A percentile compares a stretch with the other conserved stretches of the same genome.
phyloP scores from a whole-genome alignment of 805 yeast genomes.

The Kregervanrija pseudodelftensis region DNA sequence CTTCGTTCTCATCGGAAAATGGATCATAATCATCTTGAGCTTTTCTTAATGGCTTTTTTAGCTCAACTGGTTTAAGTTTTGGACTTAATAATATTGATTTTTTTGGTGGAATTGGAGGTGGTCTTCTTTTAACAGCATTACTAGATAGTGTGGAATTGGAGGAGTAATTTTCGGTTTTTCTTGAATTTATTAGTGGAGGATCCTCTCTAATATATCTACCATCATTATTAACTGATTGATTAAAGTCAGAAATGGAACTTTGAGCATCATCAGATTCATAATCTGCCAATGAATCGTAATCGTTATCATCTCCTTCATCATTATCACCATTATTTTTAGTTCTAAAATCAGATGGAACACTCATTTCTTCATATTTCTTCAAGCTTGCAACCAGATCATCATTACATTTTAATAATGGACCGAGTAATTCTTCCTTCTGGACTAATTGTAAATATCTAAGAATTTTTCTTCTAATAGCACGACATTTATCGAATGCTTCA shows the following conservation, averaged over 20 bases:
- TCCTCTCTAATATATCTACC: slow-evolving; percentile 2
- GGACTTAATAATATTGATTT: slow-evolving; percentile 12
- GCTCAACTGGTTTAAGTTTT: neutral
- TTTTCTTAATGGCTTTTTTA: neutral
- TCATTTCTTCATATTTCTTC: slow-evolving; percentile 55
- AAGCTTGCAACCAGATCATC: slow-evolving; percentile 79
- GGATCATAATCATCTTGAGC: slow-evolving; percentile 22
- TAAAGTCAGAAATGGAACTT: neutral
- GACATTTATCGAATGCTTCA: slow-evolving; percentile 66
- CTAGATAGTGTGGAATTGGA: neutral
- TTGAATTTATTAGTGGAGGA: neutral
- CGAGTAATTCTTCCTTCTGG: slow-evolving; percentile 78
- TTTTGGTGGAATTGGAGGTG: slow-evolving; percentile 26
- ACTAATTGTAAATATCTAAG: slow-evolving; percentile 78
- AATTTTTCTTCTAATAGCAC: slow-evolving; percentile 68
- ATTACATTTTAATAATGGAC: slow-evolving; percentile 82
- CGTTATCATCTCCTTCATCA: slow-evolving; percentile 36
- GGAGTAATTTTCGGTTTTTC: neutral
- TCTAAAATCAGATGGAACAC: slow-evolving; percentile 27
- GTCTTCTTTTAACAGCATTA: slow-evolving; percentile 7
- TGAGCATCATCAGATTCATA: slow-evolving; percentile 26
- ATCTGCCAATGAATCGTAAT: slow-evolving; percentile 33
- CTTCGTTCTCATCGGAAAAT: slow-evolving; percentile 27
- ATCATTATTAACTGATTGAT: slow-evolving; percentile 3
- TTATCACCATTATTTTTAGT: slow-evolving; percentile 31